These are phyloP conservation scores for Fusarium tricinctum DNA, from an alignment of 2,329 filamentous ascomycete genomes.

Conservation along the genomic window DNA sequence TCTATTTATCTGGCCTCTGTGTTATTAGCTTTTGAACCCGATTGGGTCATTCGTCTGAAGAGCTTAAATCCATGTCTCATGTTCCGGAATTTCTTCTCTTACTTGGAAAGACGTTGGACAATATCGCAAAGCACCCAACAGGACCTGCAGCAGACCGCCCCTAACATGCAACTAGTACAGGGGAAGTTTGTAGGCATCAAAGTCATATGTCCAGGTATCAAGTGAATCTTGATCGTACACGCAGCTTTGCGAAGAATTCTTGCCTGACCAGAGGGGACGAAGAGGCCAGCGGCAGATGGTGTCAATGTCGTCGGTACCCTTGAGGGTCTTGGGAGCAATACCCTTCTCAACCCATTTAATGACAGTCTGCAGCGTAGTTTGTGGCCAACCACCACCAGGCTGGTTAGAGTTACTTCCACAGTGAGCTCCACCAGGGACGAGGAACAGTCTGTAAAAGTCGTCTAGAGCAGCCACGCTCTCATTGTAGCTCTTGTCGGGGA, in stretches of 20 bases:
- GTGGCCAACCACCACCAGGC: constrained; percentile 59
- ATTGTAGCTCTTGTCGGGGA: constrained; percentile 45
- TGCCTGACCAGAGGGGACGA: constrained; percentile 30
- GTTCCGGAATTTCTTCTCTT: no score
- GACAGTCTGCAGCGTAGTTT: constrained; percentile 76
- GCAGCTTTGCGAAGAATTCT: constrained; percentile 15
- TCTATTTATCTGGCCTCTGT: no score
- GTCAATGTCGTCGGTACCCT: constrained; percentile 52
- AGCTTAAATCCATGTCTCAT: no score
- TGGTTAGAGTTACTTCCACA: constrained; percentile 62
- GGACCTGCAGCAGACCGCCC: no score
- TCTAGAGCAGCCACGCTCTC: constrained; percentile 58
- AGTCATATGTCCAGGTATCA: constrained; percentile 34
- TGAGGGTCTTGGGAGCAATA: constrained; percentile 23
- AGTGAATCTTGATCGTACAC: constrained; percentile 35
- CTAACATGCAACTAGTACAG: constrained; percentile 6
- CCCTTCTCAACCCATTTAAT: constrained; percentile 78
- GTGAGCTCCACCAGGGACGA: constrained; percentile 67
- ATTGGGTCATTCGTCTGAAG: no score
- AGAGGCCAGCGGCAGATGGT: constrained; percentile 57
- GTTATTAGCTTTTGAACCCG: no score
- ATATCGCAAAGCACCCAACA: no score
- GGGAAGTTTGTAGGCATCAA: constrained; percentile 33
- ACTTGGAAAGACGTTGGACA: no score
- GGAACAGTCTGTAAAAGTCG: constrained; percentile 69